A percentile compares a stretch with the other conserved stretches of the same genome.
These are phyloP conservation scores for Teratosphaeria destructans DNA, from an alignment of 2,329 filamentous ascomycete species.

Conservation along the genomic window DNA sequence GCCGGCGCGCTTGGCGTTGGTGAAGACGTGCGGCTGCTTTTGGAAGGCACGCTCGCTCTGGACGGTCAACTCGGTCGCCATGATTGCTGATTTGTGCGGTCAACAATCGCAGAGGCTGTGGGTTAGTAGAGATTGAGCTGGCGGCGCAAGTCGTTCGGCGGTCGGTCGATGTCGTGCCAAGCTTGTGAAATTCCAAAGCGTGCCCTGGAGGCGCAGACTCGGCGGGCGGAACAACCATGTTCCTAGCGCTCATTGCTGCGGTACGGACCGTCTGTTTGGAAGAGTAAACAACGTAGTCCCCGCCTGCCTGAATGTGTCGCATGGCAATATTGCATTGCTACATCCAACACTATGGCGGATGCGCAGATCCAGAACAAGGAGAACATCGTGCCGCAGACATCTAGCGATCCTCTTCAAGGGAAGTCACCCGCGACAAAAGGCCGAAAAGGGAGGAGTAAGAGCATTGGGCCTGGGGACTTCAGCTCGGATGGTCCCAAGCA, in stretches of 20 bases:
- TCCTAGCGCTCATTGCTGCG: not conserved
- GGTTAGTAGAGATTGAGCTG: not conserved
- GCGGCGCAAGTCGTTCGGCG: not conserved
- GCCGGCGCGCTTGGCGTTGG: conserved; percentile 87
- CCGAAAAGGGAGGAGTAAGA: conserved; percentile 82
- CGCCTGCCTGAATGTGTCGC: not conserved
- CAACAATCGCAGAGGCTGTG: not conserved
- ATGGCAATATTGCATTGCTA: not conserved
- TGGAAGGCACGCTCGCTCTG: conserved; percentile 99
- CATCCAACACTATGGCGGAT: conserved; percentile 7
- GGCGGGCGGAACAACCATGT: not conserved
- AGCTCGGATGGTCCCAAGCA: conserved; percentile 49
- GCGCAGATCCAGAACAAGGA: conserved; percentile 23
- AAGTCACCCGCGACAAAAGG: conserved; percentile 21
- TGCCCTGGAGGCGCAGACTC: not conserved
- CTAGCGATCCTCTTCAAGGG: conserved; percentile 21
- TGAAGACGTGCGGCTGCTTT: conserved; percentile 99
- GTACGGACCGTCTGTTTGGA: not conserved
- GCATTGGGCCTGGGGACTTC: conserved; percentile 82
- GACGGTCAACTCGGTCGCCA: conserved; percentile 98
- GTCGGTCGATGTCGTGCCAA: not conserved
- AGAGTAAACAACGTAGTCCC: not conserved
- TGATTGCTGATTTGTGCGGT: conserved; percentile 45
- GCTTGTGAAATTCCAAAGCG: not conserved
- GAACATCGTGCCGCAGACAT: conserved; percentile 24